Percentiles rank a stretch among this genome's conserved stretches.
These are phyloP conservation scores for Phylloporus sp. DNA, from an alignment of 1,284 basidiomycete species.

Conservation along the genomic window DNA sequence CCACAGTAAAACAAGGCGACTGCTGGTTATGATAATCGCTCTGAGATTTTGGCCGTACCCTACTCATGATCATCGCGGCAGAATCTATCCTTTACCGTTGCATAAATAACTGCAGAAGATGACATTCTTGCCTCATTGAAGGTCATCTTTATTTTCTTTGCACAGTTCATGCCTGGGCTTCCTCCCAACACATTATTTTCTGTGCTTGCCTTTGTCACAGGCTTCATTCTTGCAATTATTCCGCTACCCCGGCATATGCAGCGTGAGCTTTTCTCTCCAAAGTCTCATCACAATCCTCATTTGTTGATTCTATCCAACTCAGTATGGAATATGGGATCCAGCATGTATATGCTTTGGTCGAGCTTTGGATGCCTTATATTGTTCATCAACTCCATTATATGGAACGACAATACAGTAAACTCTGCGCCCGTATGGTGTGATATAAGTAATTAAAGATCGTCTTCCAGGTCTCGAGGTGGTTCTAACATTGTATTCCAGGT, in stretches of 20 bases:
- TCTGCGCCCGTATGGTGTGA: constrained; percentile 78
- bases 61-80: too few relatives aligned
- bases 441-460: constrained; percentile 59
- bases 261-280: constrained; percentile 8
- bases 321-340: constrained; percentile 65
- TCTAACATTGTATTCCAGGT: constrained; percentile 10
- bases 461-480: background rate
- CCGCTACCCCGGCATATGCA: constrained; percentile 69
- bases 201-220: constrained; percentile 50
- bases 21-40: too few relatives aligned
- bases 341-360: constrained; percentile 72
- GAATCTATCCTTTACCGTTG: too few relatives aligned
- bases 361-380: constrained; percentile 60
- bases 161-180: too few relatives aligned
- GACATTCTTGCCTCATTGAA: too few relatives aligned
- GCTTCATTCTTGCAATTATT: constrained; percentile 56
- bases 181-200: constrained; percentile 3
- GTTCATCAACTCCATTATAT: constrained; percentile 72
- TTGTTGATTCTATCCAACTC: background rate
- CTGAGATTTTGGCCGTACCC: too few relatives aligned
- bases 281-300: background rate
- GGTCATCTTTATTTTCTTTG: too few relatives aligned
- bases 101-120: too few relatives aligned
- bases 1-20: too few relatives aligned
- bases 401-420: constrained; percentile 66